phyloP scores from a whole-genome alignment of 371 early-diverging fungal genomes.

The Syncephalastrum sp. region DNA sequence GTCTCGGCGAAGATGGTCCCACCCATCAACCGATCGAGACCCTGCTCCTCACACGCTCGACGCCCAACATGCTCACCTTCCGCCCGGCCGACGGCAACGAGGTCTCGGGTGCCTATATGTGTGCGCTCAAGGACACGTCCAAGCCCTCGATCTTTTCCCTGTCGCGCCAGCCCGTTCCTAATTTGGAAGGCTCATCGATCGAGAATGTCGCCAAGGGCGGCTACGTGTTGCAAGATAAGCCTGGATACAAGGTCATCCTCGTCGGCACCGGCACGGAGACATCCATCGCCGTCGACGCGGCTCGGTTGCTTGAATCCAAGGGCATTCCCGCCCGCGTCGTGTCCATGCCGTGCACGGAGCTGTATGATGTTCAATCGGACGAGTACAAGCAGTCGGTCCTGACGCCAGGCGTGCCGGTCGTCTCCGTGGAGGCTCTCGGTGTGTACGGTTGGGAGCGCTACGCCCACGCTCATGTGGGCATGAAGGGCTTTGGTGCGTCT shows the following conservation, averaged over 20 bases:
- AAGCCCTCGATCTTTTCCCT: constrained; percentile 90
- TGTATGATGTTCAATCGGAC: constrained; percentile 85
- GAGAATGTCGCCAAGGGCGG: constrained; percentile 78
- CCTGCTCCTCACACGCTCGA: constrained; percentile 87
- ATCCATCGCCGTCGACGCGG: constrained; percentile 78
- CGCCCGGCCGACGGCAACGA: constrained; percentile 99
- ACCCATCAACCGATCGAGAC: constrained; percentile 99
- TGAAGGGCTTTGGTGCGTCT: constrained; percentile 17
- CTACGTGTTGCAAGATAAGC: constrained; percentile 70
- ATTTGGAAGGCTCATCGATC: constrained; percentile 80
- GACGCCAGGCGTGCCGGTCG: constrained; percentile 68
- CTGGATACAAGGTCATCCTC: constrained; percentile 60
- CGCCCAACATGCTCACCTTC: constrained; percentile 89
- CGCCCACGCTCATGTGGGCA: constrained; percentile 47
- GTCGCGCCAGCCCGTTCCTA: constrained; percentile 95
- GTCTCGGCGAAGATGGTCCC: constrained; percentile 99
- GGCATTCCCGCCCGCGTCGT: constrained; percentile 76
- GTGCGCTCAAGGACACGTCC: constrained; percentile 65
- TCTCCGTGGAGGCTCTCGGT: constrained; percentile 89
- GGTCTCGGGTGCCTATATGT: constrained; percentile 86
- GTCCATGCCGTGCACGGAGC: constrained; percentile 92
- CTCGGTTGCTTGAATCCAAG: constrained; percentile 53
- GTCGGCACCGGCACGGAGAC: constrained; percentile 96
- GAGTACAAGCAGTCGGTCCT: constrained; percentile 86
- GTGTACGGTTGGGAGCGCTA: constrained; percentile 95